phyloP scores from a whole-genome alignment of 2,329 filamentous ascomycete genomes.

The Ophiostoma perfectum region DNA sequence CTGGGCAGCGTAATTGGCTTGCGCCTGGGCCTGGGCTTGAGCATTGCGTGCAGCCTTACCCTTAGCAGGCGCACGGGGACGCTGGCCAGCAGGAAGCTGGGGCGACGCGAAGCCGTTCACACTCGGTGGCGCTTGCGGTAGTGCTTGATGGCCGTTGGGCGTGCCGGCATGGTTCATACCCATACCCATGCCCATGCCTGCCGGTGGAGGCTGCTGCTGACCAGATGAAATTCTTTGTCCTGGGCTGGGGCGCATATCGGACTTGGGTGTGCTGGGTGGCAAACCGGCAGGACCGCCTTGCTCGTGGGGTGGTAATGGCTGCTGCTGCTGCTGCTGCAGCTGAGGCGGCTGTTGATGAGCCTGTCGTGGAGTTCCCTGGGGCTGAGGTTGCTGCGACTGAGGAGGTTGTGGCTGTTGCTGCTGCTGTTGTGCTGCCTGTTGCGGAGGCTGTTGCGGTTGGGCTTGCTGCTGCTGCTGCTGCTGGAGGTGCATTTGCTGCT shows the following conservation, averaged over 20 bases:
- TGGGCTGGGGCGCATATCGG: conserved; percentile 36
- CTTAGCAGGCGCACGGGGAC: conserved; percentile 14
- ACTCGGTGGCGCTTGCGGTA: conserved; percentile 32
- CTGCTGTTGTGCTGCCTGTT: conserved; percentile 32
- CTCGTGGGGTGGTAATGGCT: conserved; percentile 13
- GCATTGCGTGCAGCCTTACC: conserved; percentile 13
- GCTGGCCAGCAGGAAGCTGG: neutral
- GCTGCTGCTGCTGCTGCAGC: conserved; percentile 15
- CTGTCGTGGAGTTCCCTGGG: conserved; percentile 18
- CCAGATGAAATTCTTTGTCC: conserved; percentile 35
- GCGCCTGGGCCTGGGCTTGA: conserved; percentile 3
- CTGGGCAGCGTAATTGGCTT: neutral
- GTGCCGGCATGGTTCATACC: conserved; percentile 39
- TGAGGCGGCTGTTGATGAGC: conserved; percentile 21
- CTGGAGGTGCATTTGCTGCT: conserved; percentile 24
- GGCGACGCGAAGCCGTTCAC: conserved; percentile 44
- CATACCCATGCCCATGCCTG: conserved; percentile 25
- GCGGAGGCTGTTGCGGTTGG: conserved; percentile 31
- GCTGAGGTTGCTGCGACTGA: conserved; percentile 25
- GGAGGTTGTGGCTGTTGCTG: conserved; percentile 39
- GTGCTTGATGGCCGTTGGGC: conserved; percentile 39
- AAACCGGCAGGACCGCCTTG: conserved; percentile 31
- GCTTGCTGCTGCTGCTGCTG: conserved; percentile 40
- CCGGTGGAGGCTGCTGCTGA: conserved; percentile 36
- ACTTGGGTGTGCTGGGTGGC: conserved; percentile 40